Evolutionary conservation across 768 basidiomycete species (phyloP), one percentile per base, ranked within the genome.

Genomic region (Botryobasidium botryosum): DNA sequence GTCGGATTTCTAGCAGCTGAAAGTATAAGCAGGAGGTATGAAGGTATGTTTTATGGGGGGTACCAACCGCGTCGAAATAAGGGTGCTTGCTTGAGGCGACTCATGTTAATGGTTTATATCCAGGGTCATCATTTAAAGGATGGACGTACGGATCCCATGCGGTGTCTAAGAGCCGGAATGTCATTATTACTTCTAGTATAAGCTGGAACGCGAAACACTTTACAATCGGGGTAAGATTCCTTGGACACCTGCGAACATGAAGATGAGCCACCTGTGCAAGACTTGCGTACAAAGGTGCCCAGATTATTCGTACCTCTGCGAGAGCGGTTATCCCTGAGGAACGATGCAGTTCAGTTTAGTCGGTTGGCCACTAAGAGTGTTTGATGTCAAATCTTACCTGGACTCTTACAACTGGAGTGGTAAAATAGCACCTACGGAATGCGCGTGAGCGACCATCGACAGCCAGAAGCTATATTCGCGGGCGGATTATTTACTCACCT

Each of bases 181-280:
- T 44, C 35, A 48, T 21, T 25, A 18, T 18, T 33, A 12, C 12
- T 12, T 12, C 18, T 12, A 33, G 32, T 42, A 24, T 29, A 17
- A 21, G 17, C 24, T 15, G 4, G 17, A 32, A 7, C 38, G 15
- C 13, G 2, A 26, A 32, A 21, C 12, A 18, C 61, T 84, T 63
- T 61, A 88, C 86, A 71, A 57, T 96, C 90, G 17, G 88, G 84
- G 60, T 92, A 91, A 5, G 86, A 84, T 57, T 82, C 80, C 58
- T 75, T 84, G 25, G 69, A 68, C 6, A 92, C 77, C 75, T 85
- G 40, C 1, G 37, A 39, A n/a, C n/a, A n/a, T n/a, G 18, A 8
- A 32, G 26, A 43, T 29, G 24, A 21, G 21, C 24, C 17, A 40
- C 10, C 44, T 17, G 17, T 15, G 20, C 21, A 37, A 33, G 37